Evolutionary conservation across 495 filamentous ascomycete species (phyloP).

Genomic region (Aspergillus asperescens): DNA sequence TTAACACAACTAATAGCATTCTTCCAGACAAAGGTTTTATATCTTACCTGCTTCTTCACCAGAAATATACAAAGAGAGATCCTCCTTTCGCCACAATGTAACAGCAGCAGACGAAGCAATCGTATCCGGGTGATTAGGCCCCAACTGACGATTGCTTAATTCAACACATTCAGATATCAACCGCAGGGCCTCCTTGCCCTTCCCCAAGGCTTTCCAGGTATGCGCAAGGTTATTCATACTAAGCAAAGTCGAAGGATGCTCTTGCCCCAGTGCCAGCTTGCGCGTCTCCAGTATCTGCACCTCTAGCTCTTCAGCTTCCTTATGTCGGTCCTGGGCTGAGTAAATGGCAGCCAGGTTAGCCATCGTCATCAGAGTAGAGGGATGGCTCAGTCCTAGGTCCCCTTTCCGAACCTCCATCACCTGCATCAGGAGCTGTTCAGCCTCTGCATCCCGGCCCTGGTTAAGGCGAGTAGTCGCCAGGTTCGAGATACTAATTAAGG

Average conservation of each 20-base stretch:
- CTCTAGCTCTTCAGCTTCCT: neutral
- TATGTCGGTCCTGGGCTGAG: no score
- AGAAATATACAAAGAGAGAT: no score
- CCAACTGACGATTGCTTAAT: neutral
- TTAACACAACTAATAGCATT: no score
- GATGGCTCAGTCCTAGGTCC: conserved; percentile 23
- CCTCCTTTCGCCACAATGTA: no score
- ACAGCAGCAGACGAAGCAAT: no score
- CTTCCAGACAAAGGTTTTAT: no score
- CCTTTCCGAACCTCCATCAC: conserved; percentile 12
- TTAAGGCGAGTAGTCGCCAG: neutral
- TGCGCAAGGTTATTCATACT: neutral
- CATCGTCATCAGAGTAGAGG: neutral
- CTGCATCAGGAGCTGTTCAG: neutral
- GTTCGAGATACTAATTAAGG: neutral
- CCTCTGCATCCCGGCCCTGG: neutral
- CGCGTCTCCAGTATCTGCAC: neutral
- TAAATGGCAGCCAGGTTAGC: neutral
- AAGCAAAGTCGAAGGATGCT: neutral
- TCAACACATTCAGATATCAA: neutral
- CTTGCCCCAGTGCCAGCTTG: neutral
- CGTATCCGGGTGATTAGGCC: neutral
- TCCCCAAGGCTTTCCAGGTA: neutral
- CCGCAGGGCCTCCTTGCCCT: neutral
- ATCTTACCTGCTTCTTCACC: no score